phyloP scores from a whole-genome alignment of 306 rosid genomes.

The Cucurbita pepo region DNA sequence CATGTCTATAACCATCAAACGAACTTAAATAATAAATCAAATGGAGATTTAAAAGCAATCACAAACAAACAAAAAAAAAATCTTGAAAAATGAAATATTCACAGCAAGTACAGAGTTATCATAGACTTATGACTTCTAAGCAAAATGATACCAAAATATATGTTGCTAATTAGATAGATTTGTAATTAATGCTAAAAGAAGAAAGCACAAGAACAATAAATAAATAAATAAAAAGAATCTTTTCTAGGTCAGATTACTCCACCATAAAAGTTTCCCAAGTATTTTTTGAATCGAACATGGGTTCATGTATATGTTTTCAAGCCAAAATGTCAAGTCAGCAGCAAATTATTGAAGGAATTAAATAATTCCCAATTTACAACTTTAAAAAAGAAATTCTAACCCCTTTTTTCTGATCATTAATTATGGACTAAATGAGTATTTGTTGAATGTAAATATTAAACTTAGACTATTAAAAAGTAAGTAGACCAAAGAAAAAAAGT shows the following conservation, averaged over 20 bases:
- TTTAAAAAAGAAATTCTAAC: neutral
- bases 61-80: no score
- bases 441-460: neutral
- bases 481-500: no score
- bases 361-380: neutral
- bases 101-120: no score
- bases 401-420: neutral
- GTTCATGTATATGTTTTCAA: neutral
- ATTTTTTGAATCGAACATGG: neutral
- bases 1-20: no score
- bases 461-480: neutral
- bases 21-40: no score
- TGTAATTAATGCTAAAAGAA: neutral
- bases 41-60: no score
- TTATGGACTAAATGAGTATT: neutral
- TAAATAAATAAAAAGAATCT: neutral
- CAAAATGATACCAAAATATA: no score
- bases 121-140: no score
- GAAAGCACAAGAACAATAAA: no score
- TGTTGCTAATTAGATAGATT: neutral
- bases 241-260: neutral
- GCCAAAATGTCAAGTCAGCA: neutral
- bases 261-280: neutral
- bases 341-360: neutral
- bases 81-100: no score